Base-by-base conservation (phyloP, 257 asterid genomes). In the Lavandula angustifolia region DNA sequence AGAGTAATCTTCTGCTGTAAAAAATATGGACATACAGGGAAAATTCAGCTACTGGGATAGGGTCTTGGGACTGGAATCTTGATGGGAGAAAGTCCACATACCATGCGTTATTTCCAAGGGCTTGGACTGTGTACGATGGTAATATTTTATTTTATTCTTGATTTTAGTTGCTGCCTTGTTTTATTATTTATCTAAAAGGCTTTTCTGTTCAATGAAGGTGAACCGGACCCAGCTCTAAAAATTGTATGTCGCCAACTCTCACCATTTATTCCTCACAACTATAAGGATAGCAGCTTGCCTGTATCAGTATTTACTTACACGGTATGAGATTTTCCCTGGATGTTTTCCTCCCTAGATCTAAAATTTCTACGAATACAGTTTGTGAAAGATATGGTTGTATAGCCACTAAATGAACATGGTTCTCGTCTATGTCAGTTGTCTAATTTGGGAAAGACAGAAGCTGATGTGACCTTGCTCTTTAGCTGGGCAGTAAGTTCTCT, bases 81-180 rank as follows among this genome's bases (percentile, higher is more conserved):
- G 74, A 69, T 44, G 99, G 99, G 44, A 63, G 72, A 60, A 74
- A 74, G 29, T 94, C 87, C 32, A 82, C 95, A 12, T 94, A 90
- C 84, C 97, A 94, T 90, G 99, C 92, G 50, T 69, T 94, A 78
- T 94, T 62, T 77, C 99, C 99, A 4, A 86, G 99, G 80, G 82
- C 99, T n/a, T 94, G 99, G 99, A 94, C 99, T 33, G 94, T 85
- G 32, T 90, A 90, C 62, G 89, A 90, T 66, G 96, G 97, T 94
- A 86, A 67, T 77, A 34, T 55, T 54, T 54, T 59, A 41, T 46
- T 64, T n/a, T 46, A 63, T 43, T 80, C 37, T 32, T 73, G 49
- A 44, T 58, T 44, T 34, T 57, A 38, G 67, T 22, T 69, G 51
- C 67, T 46, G 38, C 50, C 7, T 64, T 53, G 42, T 74, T 37